Evolutionary conservation across 495 filamentous ascomycete genomes (phyloP), one percentile per base, ranked within the genome.

Genomic region (Peziza echinospora): DNA sequence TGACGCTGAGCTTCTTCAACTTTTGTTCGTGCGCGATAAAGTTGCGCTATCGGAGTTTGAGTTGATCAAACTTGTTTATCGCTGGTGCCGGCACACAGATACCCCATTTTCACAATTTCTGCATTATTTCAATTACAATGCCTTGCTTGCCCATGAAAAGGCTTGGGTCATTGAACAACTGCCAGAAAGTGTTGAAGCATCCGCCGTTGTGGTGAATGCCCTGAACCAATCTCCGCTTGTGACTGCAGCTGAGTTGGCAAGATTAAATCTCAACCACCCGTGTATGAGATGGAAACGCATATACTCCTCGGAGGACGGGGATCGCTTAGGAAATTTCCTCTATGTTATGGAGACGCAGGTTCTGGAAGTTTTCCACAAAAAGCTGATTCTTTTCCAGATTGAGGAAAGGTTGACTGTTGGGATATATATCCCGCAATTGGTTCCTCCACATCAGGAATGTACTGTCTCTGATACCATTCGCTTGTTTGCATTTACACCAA

Each of bases 1-100:
- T 3, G n/a, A n/a, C n/a, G n/a, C n/a, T n/a, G n/a, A n/a, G n/a
- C n/a, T n/a, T n/a, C 53, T 70, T 21, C 53, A 68, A 44, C 26
- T 70, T 24, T 51, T 71, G 8, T 47, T 70, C 21, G 63, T 50
- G 40, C 60, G 61, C 6, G 63, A 67, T 19, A 53, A 61, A 17
- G 24, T 68, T 28, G 61, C 65, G 6, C 59, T 70, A 21, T 66
- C 66, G 2, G 66, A 71, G 50, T 69, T 71, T 45, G 67, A 71
- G 44, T 52, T 69, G 5, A 46, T 71, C 16, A 56, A 67, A 49
- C 48, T 71, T 40, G 54, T 60, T 2, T 50, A 58, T 28, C 52
- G 52, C 19, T 71, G 68, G 68, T 70, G 67, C 41, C 40, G 47
- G 10, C 54, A 49, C 13, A 66, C 67, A 41, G 24, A 51, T 23